Percentiles rank a stretch among this genome's conserved stretches.
Conservation (phyloP, 352 stramenopile genomes). For the Phytophthora palmivora region DNA sequence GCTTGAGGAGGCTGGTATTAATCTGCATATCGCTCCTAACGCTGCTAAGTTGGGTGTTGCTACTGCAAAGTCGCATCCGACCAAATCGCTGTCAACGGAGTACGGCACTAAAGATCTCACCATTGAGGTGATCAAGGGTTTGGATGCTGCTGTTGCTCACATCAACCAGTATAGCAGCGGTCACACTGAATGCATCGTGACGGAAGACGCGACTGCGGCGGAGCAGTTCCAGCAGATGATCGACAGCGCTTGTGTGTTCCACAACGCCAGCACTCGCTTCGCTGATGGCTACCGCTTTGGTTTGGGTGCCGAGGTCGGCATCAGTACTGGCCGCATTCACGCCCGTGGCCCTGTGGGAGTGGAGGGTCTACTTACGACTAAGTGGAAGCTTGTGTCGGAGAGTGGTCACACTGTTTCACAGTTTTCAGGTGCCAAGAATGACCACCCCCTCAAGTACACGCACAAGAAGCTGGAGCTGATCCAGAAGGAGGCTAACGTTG, state of each 20-base stretch:
- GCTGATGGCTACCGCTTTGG: constrained; percentile 98
- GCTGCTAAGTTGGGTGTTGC: constrained; percentile 78
- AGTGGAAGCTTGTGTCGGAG: constrained; percentile 95
- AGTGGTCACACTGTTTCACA: constrained; percentile 85
- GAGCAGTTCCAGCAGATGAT: constrained; percentile 83
- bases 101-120: constrained; percentile 95
- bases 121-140: constrained; percentile 92
- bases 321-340: constrained; percentile 98
- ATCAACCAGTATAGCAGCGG: constrained; percentile 96
- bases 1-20: constrained; percentile 93
- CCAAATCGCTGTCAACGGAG: constrained; percentile 91
- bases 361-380: constrained; percentile 97
- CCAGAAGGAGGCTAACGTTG: constrained; percentile 60
- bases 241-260: constrained; percentile 98
- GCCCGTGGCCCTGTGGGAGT: constrained; percentile 96
- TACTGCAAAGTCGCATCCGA: constrained; percentile 74
- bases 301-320: constrained; percentile 97
- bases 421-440: constrained; percentile 52
- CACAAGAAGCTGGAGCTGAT: constrained; percentile 82
- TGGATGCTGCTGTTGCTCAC: constrained; percentile 94
- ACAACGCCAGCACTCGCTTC: constrained; percentile 97
- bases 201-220: constrained; percentile 86
- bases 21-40: constrained; percentile 91
- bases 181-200: constrained; percentile 99
- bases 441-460: constrained; percentile 72